phyloP scores from a whole-genome alignment of 148 eudicot genomes.

The Nyssa sinensis region DNA sequence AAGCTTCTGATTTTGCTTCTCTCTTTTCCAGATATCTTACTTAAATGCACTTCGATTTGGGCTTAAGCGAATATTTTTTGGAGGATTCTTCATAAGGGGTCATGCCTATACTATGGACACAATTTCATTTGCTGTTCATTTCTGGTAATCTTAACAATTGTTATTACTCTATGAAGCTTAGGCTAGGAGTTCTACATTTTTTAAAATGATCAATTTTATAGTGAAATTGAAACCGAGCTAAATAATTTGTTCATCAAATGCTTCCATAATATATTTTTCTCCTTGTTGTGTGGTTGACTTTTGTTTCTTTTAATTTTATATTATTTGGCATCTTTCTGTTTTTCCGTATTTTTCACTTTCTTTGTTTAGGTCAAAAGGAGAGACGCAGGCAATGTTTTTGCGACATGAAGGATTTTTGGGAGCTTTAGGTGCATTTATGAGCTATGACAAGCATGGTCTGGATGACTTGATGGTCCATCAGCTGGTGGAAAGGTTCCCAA shows the following conservation, averaged over 20 bases:
- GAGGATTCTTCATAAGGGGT: conserved; percentile 96
- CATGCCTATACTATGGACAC: conserved; percentile 99
- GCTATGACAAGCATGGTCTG: conserved; percentile 92
- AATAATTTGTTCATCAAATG: neutral
- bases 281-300: neutral
- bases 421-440: conserved; percentile 99
- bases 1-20: conserved; percentile 13
- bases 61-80: conserved; percentile 93
- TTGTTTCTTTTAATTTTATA: neutral
- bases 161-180: neutral
- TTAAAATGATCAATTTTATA: neutral
- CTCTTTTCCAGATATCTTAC: conserved; percentile 71
- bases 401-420: conserved; percentile 98
- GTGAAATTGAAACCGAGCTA: neutral
- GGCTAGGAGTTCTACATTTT: neutral
- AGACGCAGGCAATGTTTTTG: conserved; percentile 92
- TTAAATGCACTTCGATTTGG: conserved; percentile 90
- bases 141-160: conserved; percentile 55
- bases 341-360: neutral
- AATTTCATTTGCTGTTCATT: conserved; percentile 91
- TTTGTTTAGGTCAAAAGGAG: conserved; percentile 82
- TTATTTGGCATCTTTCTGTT: neutral
- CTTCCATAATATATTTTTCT: neutral
- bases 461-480: conserved; percentile 97
- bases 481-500: conserved; percentile 94